A percentile compares a stretch with the other conserved stretches of the same genome.
Evolutionary conservation across 352 stramenopile genomes (phyloP).

Genomic region (Phytophthora vignae): DNA sequence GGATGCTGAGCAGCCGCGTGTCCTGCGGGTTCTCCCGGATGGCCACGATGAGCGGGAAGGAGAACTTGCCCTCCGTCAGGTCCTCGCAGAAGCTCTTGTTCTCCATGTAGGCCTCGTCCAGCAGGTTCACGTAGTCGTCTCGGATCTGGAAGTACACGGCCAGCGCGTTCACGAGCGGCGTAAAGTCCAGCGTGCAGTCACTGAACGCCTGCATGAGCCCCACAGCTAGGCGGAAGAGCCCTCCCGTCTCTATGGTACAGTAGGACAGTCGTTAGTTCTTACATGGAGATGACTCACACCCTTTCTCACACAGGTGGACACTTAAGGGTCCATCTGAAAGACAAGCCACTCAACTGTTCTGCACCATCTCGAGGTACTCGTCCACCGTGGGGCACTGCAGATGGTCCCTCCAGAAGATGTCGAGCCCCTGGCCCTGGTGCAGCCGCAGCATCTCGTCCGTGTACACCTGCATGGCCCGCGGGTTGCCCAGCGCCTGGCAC

Average conservation of each 20-base stretch:
- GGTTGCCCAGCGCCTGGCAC: conserved; percentile 89
- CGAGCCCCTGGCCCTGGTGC: conserved; percentile 95
- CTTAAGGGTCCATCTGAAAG: neutral
- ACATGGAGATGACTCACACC: no score
- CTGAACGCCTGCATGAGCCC: conserved; percentile 95
- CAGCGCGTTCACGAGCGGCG: conserved; percentile 93
- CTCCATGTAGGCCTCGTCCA: conserved; percentile 96
- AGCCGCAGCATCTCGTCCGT: conserved; percentile 96
- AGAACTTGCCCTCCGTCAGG: conserved; percentile 98
- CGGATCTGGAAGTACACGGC: conserved; percentile 98
- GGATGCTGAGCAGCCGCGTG: conserved; percentile 93
- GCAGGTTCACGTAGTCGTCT: conserved; percentile 98
- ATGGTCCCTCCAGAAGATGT: conserved; percentile 96
- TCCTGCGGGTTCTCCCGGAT: conserved; percentile 80
- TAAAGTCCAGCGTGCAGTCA: conserved; percentile 77
- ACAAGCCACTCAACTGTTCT: conserved; percentile 85
- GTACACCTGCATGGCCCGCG: conserved; percentile 91
- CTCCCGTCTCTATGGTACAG: conserved; percentile 89
- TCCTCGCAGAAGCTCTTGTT: conserved; percentile 99
- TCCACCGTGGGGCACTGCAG: conserved; percentile 91
- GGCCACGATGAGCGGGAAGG: conserved; percentile 88
- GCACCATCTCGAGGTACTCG: conserved; percentile 95
- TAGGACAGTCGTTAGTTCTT: neutral
- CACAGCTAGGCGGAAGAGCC: conserved; percentile 96
- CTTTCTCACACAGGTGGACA: conserved; percentile 1